Percentiles rank a stretch among this genome's conserved stretches.
Evolutionary conservation across 1,139 yeast genomes (phyloP).

Genomic region (Hanseniaspora uvarum): DNA sequence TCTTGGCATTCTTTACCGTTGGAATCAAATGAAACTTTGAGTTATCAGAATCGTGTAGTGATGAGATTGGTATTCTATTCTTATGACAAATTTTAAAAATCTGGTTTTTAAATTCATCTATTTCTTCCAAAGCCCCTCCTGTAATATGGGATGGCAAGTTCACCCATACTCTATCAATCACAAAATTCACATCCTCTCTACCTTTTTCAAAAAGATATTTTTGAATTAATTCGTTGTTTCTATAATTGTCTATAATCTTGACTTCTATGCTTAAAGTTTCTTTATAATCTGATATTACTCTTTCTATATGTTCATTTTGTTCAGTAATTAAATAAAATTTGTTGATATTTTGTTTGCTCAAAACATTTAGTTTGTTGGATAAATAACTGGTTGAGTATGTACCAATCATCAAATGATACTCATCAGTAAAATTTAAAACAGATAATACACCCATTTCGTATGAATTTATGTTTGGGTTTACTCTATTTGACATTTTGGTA

Average conservation of each 20-base stretch:
- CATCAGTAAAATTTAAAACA: conserved; percentile 10
- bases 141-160: conserved; percentile 29
- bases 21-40: conserved; percentile 74
- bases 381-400: conserved; percentile 12
- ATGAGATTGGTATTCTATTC: conserved; percentile 71
- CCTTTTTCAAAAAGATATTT: conserved; percentile 35
- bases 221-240: neutral
- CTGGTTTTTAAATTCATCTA: conserved; percentile 27
- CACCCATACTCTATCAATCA: conserved; percentile 71
- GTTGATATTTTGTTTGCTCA: neutral
- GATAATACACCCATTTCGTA: conserved; percentile 16
- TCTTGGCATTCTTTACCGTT: conserved; percentile 47
- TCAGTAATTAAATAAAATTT: neutral
- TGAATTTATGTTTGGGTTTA: conserved; percentile 1
- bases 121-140: conserved; percentile 16
- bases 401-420: conserved; percentile 16
- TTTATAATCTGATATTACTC: neutral
- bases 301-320: neutral
- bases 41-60: conserved; percentile 58
- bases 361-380: conserved; percentile 6
- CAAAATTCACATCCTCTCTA: conserved; percentile 46
- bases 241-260: neutral
- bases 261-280: neutral
- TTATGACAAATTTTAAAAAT: conserved; percentile 45
- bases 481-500: neutral